Evolutionary conservation across 768 basidiomycete species (phyloP).

Genomic region (Kwoniella sp.): DNA sequence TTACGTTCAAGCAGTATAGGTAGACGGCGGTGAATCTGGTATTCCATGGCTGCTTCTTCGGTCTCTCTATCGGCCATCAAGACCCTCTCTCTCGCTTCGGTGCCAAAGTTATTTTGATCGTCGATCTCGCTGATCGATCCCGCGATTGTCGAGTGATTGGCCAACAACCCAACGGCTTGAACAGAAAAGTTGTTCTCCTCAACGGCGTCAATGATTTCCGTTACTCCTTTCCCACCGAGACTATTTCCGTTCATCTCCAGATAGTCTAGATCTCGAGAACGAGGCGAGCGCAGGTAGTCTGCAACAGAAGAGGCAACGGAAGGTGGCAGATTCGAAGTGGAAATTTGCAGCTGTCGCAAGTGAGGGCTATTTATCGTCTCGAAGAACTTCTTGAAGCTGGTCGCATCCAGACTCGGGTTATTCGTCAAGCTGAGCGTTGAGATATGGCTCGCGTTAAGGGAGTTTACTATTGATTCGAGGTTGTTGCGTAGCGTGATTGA

Average conservation of each 20-base stretch:
- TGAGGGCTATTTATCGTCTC: constrained; percentile 18
- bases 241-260: constrained; percentile 47
- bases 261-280: constrained; percentile 32
- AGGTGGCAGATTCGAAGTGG: constrained; percentile 31
- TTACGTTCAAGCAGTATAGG: constrained; percentile 34
- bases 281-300: constrained; percentile 24
- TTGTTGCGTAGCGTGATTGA: constrained; percentile 26
- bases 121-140: background rate
- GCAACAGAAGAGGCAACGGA: constrained; percentile 16
- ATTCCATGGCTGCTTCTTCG: constrained; percentile 13
- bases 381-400: constrained; percentile 19
- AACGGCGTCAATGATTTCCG: constrained; percentile 33
- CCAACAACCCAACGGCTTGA: constrained; percentile 30
- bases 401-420: constrained; percentile 19
- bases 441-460: constrained; percentile 35
- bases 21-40: constrained; percentile 34
- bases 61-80: constrained; percentile 3
- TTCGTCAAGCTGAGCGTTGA: constrained; percentile 37
- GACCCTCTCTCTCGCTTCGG: background rate
- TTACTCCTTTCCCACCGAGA: constrained; percentile 31
- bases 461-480: constrained; percentile 33
- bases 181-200: constrained; percentile 39
- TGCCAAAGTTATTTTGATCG: background rate
- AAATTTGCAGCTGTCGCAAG: constrained; percentile 39
- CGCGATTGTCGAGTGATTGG: constrained; percentile 19